A percentile compares a stretch with the other conserved stretches of the same genome.
These are phyloP conservation scores for Serendipita indica DNA, from an alignment of 768 basidiomycete species.

Conservation along the genomic window DNA sequence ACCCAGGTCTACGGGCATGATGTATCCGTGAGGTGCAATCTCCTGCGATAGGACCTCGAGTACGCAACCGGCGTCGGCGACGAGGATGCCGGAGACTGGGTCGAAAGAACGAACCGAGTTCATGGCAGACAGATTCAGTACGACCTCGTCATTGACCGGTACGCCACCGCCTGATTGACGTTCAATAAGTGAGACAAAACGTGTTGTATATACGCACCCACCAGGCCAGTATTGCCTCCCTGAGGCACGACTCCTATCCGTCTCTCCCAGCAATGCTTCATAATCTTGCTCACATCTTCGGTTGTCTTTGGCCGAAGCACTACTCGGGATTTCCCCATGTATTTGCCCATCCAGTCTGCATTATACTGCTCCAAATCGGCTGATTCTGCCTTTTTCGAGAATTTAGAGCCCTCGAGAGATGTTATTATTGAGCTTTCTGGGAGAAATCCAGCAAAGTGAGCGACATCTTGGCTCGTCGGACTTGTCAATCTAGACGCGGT, in stretches of 20 bases:
- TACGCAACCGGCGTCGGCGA: constrained; percentile 89
- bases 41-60: constrained; percentile 78
- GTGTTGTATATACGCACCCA: constrained; percentile 36
- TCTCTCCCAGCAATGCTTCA: constrained; percentile 72
- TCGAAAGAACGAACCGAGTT: constrained; percentile 70
- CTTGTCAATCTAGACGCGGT: not conserved
- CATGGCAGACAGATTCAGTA: constrained; percentile 75
- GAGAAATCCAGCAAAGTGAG: constrained; percentile 2
- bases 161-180: constrained; percentile 50
- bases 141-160: constrained; percentile 72
- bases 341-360: constrained; percentile 93
- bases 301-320: constrained; percentile 83
- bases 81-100: constrained; percentile 71
- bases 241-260: constrained; percentile 89
- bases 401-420: not conserved
- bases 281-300: constrained; percentile 72
- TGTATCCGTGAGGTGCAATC: constrained; percentile 74
- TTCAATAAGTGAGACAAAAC: not conserved
- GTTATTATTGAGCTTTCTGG: constrained; percentile 1
- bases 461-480: constrained; percentile 3
- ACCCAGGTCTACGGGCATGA: constrained; percentile 92
- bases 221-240: constrained; percentile 95
- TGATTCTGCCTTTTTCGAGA: constrained; percentile 9
- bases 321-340: constrained; percentile 65
- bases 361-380: constrained; percentile 71